Base-by-base conservation (phyloP, 345 rosid species). In the Cardiospermum halicacabum region DNA sequence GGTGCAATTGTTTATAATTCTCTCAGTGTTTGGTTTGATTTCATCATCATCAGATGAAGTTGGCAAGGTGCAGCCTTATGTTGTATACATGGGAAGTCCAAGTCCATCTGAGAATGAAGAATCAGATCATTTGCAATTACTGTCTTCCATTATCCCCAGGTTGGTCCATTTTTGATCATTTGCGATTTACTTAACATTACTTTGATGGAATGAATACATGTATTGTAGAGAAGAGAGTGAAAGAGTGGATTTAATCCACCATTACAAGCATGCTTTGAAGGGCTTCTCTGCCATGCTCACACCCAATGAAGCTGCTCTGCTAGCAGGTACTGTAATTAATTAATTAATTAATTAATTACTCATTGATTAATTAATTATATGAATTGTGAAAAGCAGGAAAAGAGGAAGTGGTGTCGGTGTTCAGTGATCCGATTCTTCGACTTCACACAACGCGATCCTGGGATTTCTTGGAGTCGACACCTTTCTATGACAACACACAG, bases 381-480 rank as follows among this genome's bases (percentile, higher is more conserved):
- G 16, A 54, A 40, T 30, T 45, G n/a, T 30, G 54, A 16, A 57
- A 54, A 39, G 65, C 78, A 90, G 97, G 72, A n/a, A 57, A 58
- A 9, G 84, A 82, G 7, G 83, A 73, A n/a, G 71, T 90, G 1
- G 80, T 88, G 6, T 88, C 97, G 1, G 81, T 90, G 11, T 90
- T 90, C 56, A 75, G 57, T 5, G 97, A 90, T 72, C 76, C 86
- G 7, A 37, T 70, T 34, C 81, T 85, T 49, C 72, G 74, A 37
- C 89, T 85, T 37, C 97, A 90, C 50, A 90, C 97, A 50, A 90
- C 97, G 7, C 88, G 92, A 11, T 90, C 97, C 21, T 90, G 97
- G 97, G 92, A 85, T 73, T 90, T 90, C 67, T 58, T 90, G 53
- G 83, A 74, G 26, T 16, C 16, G 28, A 21, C 27, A 3, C 8